Evolutionary conservation across 495 filamentous ascomycete genomes (phyloP).

Genomic region (Hyaloscypha bicolor): DNA sequence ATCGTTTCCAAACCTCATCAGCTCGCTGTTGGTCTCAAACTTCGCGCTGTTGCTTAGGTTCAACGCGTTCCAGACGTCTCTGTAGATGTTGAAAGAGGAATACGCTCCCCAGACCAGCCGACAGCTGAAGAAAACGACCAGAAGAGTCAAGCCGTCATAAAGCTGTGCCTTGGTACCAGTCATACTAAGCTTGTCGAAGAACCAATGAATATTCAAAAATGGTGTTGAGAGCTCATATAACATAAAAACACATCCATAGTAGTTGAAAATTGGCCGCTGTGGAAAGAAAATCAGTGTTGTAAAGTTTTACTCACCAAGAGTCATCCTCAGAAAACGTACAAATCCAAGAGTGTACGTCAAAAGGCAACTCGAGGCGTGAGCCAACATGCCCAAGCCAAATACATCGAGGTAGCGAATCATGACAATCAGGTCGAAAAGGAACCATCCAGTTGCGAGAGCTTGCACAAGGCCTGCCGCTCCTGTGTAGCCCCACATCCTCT

Average conservation of each 20-base stretch:
- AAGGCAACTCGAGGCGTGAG: constrained; percentile 86
- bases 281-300: constrained; percentile 4
- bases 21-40: constrained; percentile 33
- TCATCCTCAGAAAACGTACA: constrained; percentile 57
- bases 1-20: constrained; percentile 46
- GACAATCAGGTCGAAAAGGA: constrained; percentile 85
- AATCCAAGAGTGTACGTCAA: constrained; percentile 88
- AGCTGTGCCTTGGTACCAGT: constrained; percentile 80
- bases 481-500: constrained; percentile 87
- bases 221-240: constrained; percentile 95
- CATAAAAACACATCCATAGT: constrained; percentile 86
- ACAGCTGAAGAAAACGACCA: constrained; percentile 78
- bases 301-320: constrained; percentile 10
- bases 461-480: constrained; percentile 81
- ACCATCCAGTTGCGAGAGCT: constrained; percentile 88
- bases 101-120: constrained; percentile 90
- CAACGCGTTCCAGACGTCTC: constrained; percentile 73
- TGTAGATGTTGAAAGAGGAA: constrained; percentile 74
- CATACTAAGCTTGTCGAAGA: constrained; percentile 94
- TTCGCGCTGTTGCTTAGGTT: constrained; percentile 33
- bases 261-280: constrained; percentile 91
- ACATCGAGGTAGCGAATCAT: constrained; percentile 70
- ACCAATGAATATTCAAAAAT: constrained; percentile 98
- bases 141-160: constrained; percentile 80
- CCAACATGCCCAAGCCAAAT: constrained; percentile 86